These are phyloP conservation scores for Umbelopsis ramanniana DNA, from an alignment of 192 early-diverging fungal species.

Conservation along the genomic window DNA sequence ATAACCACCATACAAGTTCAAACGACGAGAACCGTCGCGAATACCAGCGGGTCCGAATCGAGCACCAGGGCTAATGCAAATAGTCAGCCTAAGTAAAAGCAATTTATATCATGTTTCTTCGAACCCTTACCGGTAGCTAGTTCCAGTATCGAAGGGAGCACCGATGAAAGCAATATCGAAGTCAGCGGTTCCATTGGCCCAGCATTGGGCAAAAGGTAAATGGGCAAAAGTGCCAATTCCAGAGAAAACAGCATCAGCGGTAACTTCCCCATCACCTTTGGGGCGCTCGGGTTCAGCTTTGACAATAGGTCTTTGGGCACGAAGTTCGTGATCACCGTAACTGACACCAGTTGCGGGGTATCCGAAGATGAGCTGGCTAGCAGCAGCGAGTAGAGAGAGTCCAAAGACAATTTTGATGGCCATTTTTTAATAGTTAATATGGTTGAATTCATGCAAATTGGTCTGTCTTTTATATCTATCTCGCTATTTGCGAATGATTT, in stretches of 20 bases:
- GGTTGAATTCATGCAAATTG: not conserved
- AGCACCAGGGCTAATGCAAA: slow-evolving; percentile 29
- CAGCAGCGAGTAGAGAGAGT: not conserved
- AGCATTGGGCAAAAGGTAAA: slow-evolving; percentile 23
- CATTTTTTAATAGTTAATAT: not conserved
- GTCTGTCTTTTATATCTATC: not conserved
- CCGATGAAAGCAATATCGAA: slow-evolving; percentile 42
- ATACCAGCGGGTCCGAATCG: slow-evolving; percentile 42
- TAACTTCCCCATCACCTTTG: slow-evolving; percentile 15
- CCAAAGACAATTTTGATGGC: not conserved
- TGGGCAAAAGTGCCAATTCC: slow-evolving; percentile 29
- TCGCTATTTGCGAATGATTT: not conserved
- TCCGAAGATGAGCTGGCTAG: not conserved
- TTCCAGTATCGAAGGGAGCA: slow-evolving; percentile 40
- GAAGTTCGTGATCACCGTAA: slow-evolving; percentile 16
- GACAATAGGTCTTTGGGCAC: not conserved
- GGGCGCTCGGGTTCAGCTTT: not conserved
- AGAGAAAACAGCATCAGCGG: slow-evolving; percentile 22
- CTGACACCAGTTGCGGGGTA: not conserved
- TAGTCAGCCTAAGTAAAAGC: not conserved
- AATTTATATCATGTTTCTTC: not conserved
- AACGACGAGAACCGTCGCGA: slow-evolving; percentile 37
- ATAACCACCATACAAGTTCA: slow-evolving; percentile 34
- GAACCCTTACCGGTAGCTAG: slow-evolving; percentile 21
- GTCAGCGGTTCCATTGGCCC: slow-evolving; percentile 19